Percentiles rank a stretch among this genome's conserved stretches.
phyloP scores from a whole-genome alignment of 202 grass and related monocot species.

The Zoysia matrella region DNA sequence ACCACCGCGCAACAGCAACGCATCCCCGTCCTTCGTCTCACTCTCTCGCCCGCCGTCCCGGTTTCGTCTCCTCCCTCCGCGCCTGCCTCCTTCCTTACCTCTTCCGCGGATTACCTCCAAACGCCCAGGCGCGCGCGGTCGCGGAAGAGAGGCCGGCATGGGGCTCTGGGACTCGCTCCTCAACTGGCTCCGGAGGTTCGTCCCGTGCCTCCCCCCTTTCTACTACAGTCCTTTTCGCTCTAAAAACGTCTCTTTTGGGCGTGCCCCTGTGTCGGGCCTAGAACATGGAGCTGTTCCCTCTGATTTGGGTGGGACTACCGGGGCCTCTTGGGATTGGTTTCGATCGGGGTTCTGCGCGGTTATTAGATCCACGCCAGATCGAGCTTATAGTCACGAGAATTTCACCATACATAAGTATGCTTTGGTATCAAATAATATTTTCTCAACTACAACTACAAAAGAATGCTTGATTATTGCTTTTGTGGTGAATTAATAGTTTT shows the following conservation, averaged over 20 bases:
- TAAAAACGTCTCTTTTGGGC: background rate
- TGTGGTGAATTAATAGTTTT: background rate
- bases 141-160: conserved; percentile 45
- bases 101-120: conserved; percentile 26
- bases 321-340: background rate
- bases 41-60: background rate
- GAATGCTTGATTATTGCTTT: too few species aligned
- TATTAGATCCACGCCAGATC: conserved; percentile 39
- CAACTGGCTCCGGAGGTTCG: conserved; percentile 95
- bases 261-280: background rate
- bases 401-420: too few species aligned
- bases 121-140: background rate
- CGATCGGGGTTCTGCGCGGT: background rate
- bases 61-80: background rate
- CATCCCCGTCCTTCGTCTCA: too few species aligned
- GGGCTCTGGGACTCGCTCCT: conserved; percentile 90
- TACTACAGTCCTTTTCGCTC: too few species aligned
- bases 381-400: background rate
- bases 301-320: background rate
- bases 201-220: background rate
- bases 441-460: too few species aligned
- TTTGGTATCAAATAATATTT: too few species aligned
- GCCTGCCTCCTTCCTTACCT: background rate
- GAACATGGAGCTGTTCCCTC: background rate
- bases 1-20: too few species aligned